phyloP scores from a whole-genome alignment of 176 grass and related monocot species.

The Guadua angustifolia region DNA sequence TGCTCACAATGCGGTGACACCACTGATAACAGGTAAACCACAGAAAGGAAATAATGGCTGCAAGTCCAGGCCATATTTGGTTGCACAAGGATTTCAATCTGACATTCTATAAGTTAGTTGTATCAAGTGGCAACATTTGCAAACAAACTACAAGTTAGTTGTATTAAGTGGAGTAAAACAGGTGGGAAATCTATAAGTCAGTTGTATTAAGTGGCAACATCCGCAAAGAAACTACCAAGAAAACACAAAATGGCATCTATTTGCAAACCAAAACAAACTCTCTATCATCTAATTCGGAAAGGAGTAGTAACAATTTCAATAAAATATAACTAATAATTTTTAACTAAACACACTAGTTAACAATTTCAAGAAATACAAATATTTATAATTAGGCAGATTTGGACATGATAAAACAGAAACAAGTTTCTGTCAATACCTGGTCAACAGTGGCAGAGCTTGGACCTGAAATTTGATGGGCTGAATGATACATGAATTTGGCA shows the following conservation, averaged over 20 bases:
- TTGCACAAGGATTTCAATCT: too few species aligned
- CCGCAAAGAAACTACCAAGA: not conserved
- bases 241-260: not conserved
- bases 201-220: not conserved
- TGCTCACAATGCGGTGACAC: too few species aligned
- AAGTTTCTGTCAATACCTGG: not conserved
- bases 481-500: too few species aligned
- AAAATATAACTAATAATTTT: not conserved
- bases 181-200: not conserved
- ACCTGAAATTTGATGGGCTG: too few species aligned
- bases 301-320: not conserved
- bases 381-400: not conserved
- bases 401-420: not conserved
- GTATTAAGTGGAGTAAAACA: not conserved
- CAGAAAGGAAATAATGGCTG: too few species aligned
- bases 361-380: not conserved
- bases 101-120: too few species aligned
- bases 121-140: not conserved
- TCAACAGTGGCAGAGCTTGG: not conserved
- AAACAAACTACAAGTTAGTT: too few species aligned
- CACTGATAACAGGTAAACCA: too few species aligned
- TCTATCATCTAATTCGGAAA: not conserved
- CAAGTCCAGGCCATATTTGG: too few species aligned
- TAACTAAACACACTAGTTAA: not conserved
- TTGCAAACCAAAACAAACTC: not conserved